Evolutionary conservation across 2,329 filamentous ascomycete species (phyloP).

Genomic region (Epichloe elymi): DNA sequence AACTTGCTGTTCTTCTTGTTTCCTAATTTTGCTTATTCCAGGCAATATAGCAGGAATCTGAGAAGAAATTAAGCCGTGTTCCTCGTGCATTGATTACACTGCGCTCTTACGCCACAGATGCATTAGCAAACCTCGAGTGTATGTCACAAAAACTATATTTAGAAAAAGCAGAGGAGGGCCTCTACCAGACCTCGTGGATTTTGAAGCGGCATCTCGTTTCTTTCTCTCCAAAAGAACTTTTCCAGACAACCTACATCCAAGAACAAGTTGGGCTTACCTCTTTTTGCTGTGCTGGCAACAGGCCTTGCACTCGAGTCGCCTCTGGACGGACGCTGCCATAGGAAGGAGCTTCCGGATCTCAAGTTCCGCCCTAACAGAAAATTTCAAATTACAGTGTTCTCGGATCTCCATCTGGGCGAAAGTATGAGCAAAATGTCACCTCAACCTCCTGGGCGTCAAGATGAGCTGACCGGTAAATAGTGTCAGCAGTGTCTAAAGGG

Average conservation of each 20-base stretch:
- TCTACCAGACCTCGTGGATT: too few relatives aligned
- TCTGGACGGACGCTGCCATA: too few relatives aligned
- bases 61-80: too few relatives aligned
- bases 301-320: neutral
- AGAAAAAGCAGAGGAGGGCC: too few relatives aligned
- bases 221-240: too few relatives aligned
- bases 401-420: constrained; percentile 2
- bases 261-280: neutral
- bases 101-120: neutral
- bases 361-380: neutral
- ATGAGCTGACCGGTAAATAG: neutral
- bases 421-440: neutral
- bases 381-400: constrained; percentile 4
- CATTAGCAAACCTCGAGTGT: neutral
- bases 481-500: constrained; percentile 6
- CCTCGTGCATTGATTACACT: too few relatives aligned
- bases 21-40: too few relatives aligned
- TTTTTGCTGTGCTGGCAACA: neutral
- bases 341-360: neutral
- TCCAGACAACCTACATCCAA: too few relatives aligned
- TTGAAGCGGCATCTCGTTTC: too few relatives aligned
- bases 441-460: too few relatives aligned
- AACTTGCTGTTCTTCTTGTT: too few relatives aligned
- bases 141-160: neutral
- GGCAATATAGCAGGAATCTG: too few relatives aligned